phyloP scores from a whole-genome alignment of 73 alveolate species.

The Paramecium octaurelia region DNA sequence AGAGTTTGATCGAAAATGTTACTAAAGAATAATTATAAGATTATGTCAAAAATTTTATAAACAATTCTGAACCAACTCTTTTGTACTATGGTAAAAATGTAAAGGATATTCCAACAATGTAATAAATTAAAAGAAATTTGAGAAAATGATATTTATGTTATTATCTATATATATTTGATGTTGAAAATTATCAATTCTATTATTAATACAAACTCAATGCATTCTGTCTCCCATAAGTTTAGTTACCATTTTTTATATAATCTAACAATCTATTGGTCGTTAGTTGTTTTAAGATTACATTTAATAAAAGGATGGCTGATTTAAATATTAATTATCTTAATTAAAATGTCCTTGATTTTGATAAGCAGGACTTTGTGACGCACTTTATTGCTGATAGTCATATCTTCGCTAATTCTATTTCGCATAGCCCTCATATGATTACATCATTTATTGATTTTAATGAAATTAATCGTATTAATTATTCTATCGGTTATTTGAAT shows the following conservation, averaged over 20 bases:
- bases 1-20: background rate
- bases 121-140: background rate
- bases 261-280: background rate
- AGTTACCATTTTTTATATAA: background rate
- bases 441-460: background rate
- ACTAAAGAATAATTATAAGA: background rate
- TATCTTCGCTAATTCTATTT: background rate
- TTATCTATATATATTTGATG: background rate
- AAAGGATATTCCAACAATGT: background rate
- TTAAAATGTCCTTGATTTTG: background rate
- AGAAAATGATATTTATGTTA: background rate
- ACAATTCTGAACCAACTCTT: background rate
- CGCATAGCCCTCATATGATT: background rate
- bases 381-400: background rate
- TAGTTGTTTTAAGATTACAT: background rate
- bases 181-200: background rate
- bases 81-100: background rate
- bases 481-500: background rate
- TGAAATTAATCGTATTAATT: background rate
- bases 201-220: background rate
- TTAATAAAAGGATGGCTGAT: background rate
- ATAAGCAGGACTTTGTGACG: background rate
- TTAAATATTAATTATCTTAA: background rate
- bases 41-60: background rate
- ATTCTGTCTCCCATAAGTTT: background rate